Conservation (phyloP, 352 stramenopile genomes). For the Globisporangium uncinulatum region DNA sequence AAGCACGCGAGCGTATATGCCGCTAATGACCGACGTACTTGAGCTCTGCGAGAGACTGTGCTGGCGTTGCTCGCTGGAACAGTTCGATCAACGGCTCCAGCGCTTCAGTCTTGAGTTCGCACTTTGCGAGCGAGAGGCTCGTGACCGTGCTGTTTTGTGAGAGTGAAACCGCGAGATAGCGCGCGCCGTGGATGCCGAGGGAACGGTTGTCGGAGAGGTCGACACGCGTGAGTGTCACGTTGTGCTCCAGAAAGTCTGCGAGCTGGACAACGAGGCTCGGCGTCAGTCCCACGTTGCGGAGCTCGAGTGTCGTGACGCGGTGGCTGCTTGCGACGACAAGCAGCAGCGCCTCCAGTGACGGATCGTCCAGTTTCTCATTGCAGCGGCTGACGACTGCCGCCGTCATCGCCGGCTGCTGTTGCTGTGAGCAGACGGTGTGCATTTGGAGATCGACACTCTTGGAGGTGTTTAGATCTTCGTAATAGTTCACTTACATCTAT, state of each 20-base stretch:
- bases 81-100: constrained; percentile 23
- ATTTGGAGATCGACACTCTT: too few species aligned
- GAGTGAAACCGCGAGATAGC: constrained; percentile 29
- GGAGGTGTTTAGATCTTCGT: too few species aligned
- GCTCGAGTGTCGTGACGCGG: constrained; percentile 13
- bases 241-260: constrained; percentile 41
- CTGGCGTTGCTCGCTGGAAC: constrained; percentile 15
- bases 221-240: constrained; percentile 27
- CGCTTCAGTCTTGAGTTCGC: constrained; percentile 23
- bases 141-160: constrained; percentile 18
- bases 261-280: constrained; percentile 36
- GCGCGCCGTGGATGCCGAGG: constrained; percentile 29
- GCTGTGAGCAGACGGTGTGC: too few species aligned
- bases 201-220: constrained; percentile 37
- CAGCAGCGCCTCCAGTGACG: constrained; percentile 18
- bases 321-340: constrained; percentile 10
- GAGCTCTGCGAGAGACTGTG: constrained; percentile 21
- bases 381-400: background rate
- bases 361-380: constrained; percentile 26
- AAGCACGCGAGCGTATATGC: too few species aligned
- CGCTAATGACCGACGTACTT: constrained; percentile 3
- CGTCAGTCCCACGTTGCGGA: constrained; percentile 25
- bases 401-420: too few species aligned
- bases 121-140: constrained; percentile 23
- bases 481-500: too few species aligned